Percentiles rank a stretch among this genome's conserved stretches.
phyloP scores from a whole-genome alignment of 1,139 yeast species.

The Blastobotrys indianensis region DNA sequence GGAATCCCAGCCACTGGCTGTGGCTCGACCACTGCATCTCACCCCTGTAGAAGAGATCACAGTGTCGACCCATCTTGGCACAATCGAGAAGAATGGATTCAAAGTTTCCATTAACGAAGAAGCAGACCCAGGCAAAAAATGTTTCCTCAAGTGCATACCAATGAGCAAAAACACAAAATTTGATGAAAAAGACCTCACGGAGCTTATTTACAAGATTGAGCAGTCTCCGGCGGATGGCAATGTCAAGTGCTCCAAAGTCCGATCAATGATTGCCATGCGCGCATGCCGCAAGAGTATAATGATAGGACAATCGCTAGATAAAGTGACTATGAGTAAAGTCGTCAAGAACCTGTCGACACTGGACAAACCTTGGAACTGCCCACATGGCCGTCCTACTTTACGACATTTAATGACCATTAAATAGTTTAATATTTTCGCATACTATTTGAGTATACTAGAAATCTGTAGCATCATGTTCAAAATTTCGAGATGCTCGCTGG shows the following conservation, averaged over 20 bases:
- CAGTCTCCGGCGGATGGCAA: slow-evolving; percentile 34
- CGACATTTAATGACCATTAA: slow-evolving; percentile 64
- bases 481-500: slow-evolving; percentile 84
- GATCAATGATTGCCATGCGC: slow-evolving; percentile 84
- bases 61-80: slow-evolving; percentile 50
- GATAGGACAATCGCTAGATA: slow-evolving; percentile 73
- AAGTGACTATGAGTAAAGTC: slow-evolving; percentile 56
- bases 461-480: slow-evolving; percentile 62
- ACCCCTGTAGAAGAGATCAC: slow-evolving; percentile 73
- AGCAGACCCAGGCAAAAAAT: slow-evolving; percentile 50
- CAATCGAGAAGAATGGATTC: slow-evolving; percentile 75
- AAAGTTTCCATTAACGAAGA: slow-evolving; percentile 46
- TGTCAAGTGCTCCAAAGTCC: slow-evolving; percentile 67
- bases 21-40: slow-evolving; percentile 58
- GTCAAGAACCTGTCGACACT: slow-evolving; percentile 62
- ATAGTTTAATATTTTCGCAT: slow-evolving; percentile 5
- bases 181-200: slow-evolving; percentile 61
- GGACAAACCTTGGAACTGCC: slow-evolving; percentile 98
- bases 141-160: slow-evolving; percentile 61
- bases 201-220: slow-evolving; percentile 56
- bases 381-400: slow-evolving; percentile 97
- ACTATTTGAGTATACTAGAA: slow-evolving; percentile 19
- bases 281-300: slow-evolving; percentile 92
- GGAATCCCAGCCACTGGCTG: slow-evolving; percentile 64
- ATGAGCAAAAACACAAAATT: slow-evolving; percentile 65